These are phyloP conservation scores for Umbellularia californica DNA, from an alignment of 164 flowering plant genomes.

Conservation along the genomic window DNA sequence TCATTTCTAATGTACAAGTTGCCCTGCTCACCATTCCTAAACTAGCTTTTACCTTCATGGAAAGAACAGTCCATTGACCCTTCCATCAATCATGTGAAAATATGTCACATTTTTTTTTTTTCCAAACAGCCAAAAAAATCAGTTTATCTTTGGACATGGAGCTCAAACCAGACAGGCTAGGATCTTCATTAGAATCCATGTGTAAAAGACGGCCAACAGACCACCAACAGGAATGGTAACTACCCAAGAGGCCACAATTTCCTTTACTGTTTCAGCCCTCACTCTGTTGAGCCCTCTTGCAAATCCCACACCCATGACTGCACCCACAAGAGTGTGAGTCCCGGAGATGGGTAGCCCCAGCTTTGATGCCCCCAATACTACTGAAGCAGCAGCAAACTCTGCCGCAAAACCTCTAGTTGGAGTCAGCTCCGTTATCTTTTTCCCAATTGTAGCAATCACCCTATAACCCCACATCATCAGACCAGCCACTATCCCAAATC, in stretches of 20 bases:
- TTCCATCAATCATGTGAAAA: neutral
- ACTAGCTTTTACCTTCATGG: neutral
- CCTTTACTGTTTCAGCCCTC: constrained; percentile 87
- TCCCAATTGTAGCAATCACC: constrained; percentile 96
- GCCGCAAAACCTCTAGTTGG: constrained; percentile 97
- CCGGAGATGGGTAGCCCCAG: constrained; percentile 96
- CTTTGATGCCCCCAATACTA: constrained; percentile 87
- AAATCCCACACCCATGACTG: constrained; percentile 98
- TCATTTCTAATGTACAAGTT: neutral
- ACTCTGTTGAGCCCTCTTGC: constrained; percentile 95
- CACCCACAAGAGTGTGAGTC: constrained; percentile 96
- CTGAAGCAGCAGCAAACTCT: constrained; percentile 99
- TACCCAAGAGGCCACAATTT: constrained; percentile 88
- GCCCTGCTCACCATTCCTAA: neutral
- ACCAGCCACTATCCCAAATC: constrained; percentile 97
- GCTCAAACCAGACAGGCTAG: constrained; percentile 46
- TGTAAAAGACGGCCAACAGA: constrained; percentile 63
- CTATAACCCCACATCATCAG: constrained; percentile 93
- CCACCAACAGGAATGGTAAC: constrained; percentile 94
- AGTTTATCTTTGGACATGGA: neutral
- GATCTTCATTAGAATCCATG: constrained; percentile 72
- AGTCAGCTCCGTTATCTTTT: constrained; percentile 94
- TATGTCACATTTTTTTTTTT: neutral
- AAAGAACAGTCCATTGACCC: neutral
- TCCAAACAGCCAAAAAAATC: neutral